Conservation (phyloP, 2,329 filamentous ascomycete species). For the Fusarium nanum region DNA sequence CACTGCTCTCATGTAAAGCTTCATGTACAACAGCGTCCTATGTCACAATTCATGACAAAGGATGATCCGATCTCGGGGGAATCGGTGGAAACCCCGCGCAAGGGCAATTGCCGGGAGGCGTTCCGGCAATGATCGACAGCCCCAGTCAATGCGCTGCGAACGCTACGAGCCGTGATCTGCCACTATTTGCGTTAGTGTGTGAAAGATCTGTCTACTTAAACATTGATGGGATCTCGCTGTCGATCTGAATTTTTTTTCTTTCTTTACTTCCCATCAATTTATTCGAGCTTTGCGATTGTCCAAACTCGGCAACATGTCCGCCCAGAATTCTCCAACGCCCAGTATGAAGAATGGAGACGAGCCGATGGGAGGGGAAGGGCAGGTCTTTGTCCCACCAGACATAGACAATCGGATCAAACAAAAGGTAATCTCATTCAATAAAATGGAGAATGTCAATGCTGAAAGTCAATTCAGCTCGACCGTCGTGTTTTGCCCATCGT, state of each 20-base stretch:
- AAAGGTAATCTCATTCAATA: background rate
- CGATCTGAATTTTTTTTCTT: background rate
- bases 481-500: conserved; percentile 30
- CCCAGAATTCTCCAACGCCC: background rate
- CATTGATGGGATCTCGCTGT: background rate
- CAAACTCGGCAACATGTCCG: background rate
- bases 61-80: background rate
- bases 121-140: background rate
- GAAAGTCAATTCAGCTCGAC: conserved; percentile 4
- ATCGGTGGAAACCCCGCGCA: background rate
- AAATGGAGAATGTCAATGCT: background rate
- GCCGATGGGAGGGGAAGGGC: background rate
- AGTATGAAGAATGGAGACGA: background rate
- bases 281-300: accelerated
- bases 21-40: background rate
- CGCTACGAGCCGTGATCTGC: background rate
- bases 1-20: accelerated
- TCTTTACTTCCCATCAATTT: background rate
- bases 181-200: background rate
- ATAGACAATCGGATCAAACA: background rate
- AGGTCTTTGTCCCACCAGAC: background rate
- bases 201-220: background rate
- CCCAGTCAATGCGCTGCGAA: background rate
- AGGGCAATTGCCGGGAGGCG: background rate
- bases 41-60: background rate